Conservation (phyloP, 139 green algal species). For the Volvox africanus region DNA sequence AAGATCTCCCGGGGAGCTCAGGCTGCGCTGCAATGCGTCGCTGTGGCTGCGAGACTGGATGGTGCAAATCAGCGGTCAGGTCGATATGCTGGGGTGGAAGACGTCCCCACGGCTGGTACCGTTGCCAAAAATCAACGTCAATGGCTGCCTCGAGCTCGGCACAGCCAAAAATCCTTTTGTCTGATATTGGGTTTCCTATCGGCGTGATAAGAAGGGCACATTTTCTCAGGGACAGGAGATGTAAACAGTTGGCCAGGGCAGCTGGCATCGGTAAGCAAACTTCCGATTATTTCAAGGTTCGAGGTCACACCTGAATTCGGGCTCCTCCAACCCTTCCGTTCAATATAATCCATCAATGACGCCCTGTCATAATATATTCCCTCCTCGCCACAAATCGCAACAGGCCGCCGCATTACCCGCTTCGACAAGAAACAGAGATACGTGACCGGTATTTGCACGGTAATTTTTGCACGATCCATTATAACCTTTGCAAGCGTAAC, state of each 20-base stretch:
- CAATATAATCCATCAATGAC: neutral
- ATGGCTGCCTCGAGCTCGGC: neutral
- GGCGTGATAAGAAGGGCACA: neutral
- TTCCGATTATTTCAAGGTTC: neutral
- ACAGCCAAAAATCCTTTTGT: neutral
- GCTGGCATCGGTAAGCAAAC: neutral
- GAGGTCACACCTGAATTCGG: neutral
- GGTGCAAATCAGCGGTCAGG: neutral
- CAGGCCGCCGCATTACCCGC: neutral
- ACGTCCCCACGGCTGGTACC: neutral
- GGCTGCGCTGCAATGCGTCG: too few relatives aligned
- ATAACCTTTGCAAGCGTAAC: neutral
- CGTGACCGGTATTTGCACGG: neutral
- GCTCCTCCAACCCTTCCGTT: neutral
- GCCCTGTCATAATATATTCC: neutral
- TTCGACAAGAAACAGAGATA: neutral
- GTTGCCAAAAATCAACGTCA: neutral
- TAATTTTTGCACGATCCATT: neutral
- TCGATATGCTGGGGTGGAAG: neutral
- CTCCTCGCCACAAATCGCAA: neutral
- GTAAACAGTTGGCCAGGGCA: neutral
- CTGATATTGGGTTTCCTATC: neutral
- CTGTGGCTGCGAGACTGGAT: neutral
- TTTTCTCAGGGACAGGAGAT: neutral
- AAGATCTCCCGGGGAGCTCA: too few relatives aligned